phyloP scores from a whole-genome alignment of 1,284 basidiomycete genomes.

The Rhodotorula glutinis region DNA sequence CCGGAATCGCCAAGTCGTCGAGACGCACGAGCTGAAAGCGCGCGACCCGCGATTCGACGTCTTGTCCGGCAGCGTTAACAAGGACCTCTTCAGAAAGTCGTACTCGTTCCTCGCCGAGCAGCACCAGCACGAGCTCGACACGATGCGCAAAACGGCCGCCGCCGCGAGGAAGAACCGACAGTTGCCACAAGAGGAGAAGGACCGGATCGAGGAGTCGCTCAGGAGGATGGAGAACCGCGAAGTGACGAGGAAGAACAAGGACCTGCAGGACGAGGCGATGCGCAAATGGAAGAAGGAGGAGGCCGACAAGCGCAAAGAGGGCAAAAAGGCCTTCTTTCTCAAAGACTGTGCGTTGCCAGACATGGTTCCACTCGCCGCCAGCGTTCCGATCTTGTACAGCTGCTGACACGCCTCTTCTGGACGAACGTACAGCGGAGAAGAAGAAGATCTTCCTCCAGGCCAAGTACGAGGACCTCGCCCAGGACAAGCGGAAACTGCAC shows the following conservation, averaged over 20 bases:
- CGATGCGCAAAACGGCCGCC: slow-evolving; percentile 61
- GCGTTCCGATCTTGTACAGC: too few relatives aligned
- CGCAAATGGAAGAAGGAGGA: slow-evolving; percentile 64
- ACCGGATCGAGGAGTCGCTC: slow-evolving; percentile 70
- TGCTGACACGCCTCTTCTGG: too few relatives aligned
- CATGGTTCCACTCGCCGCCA: neutral
- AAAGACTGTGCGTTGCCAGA: slow-evolving; percentile 64
- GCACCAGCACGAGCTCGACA: slow-evolving; percentile 65
- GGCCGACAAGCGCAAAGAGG: slow-evolving; percentile 65
- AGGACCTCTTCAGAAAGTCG: slow-evolving; percentile 65
- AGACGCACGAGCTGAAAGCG: slow-evolving; percentile 61
- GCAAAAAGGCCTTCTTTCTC: slow-evolving; percentile 82
- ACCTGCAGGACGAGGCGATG: slow-evolving; percentile 57
- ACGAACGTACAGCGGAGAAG: slow-evolving; percentile 32
- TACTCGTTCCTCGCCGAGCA: slow-evolving; percentile 75
- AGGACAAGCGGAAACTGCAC: slow-evolving; percentile 42
- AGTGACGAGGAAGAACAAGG: slow-evolving; percentile 54
- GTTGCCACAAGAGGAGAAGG: slow-evolving; percentile 62
- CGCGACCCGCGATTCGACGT: slow-evolving; percentile 88
- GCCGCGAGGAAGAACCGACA: slow-evolving; percentile 68
- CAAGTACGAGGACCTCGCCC: slow-evolving; percentile 39
- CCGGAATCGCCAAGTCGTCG: slow-evolving; percentile 70
- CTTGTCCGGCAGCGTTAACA: slow-evolving; percentile 66
- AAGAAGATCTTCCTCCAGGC: slow-evolving; percentile 41
- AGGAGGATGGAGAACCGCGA: slow-evolving; percentile 66